Evolutionary conservation across 805 yeast species (phyloP), one percentile per base, ranked within the genome.

Genomic region (Hanseniaspora thailandica): DNA sequence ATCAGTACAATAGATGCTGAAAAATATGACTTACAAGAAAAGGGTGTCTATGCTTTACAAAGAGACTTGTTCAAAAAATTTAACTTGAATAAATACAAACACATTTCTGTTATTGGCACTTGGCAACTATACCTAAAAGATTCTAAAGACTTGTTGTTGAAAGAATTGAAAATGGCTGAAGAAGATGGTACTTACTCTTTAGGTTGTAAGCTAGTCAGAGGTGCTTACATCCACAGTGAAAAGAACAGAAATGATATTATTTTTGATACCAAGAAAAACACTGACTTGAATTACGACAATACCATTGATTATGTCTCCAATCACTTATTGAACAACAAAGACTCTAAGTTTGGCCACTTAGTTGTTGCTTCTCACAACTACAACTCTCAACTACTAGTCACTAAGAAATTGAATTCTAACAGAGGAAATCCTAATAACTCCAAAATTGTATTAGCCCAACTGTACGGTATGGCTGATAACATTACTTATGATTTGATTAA

Each of bases 401-500:
- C 90, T 25, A 71, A 77, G 52, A 69, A 79, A 56, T 66, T 86
- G 47, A 62, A 66, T 10, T 50, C 40, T n/a, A 26, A 41, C 7
- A 47, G 31, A 13, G 43, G 20, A 2, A 44, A 44, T 31, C 45
- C 55, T 13, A 58, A 61, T 19, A 71, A 69, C 56, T 70, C 80
- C 45, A 84, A 85, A 59, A 84, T 89, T 25, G 87, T 85, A 7
- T 73, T 88, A 60, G 97, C 90, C 41, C 97, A 90, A 71, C 76
- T 89, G 58, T 72, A 90, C 64, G 97, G 97, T 35, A 90, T 89
- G 97, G 94, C 95, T 49, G 97, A 89, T 67, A 82, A 84, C 62
- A 77, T 86, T 56, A 86, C 96, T 25, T 75, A 76, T 65, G 86
- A 84, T 59, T 74, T 89, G 62, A 78, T 86, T 54, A 69, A 74